Conservation (phyloP, 306 rosid genomes). For the Prunus kanzakura region DNA sequence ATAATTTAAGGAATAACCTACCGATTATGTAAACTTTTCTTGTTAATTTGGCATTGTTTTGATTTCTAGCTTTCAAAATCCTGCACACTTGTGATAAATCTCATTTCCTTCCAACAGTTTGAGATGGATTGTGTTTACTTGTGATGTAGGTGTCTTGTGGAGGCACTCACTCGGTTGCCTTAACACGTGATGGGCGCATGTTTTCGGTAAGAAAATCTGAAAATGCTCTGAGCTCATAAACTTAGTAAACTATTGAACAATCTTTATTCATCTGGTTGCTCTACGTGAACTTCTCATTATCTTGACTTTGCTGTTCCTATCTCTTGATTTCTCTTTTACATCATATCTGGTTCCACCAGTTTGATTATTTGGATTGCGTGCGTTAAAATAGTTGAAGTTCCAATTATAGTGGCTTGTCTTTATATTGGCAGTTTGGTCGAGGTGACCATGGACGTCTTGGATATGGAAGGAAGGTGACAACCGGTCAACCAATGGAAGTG, state of each 20-base stretch:
- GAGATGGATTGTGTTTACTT: constrained; percentile 4
- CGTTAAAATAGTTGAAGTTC: too few relatives aligned
- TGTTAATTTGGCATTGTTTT: background rate
- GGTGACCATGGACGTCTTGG: constrained; percentile 99
- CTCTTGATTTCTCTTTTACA: background rate
- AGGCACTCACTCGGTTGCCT: constrained; percentile 95
- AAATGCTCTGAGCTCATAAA: background rate
- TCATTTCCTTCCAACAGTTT: background rate
- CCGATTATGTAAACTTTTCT: too few relatives aligned
- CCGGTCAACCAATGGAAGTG: constrained; percentile 94
- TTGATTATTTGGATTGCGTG: background rate
- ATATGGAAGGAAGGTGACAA: constrained; percentile 89
- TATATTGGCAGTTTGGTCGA: constrained; percentile 71
- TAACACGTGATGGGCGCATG: constrained; percentile 82
- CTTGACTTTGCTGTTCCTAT: background rate
- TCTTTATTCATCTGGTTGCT: background rate
- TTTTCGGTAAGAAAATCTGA: constrained; percentile 57
- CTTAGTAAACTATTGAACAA: too few relatives aligned
- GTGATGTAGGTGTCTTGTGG: constrained; percentile 80
- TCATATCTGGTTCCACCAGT: background rate
- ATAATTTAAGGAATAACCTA: too few relatives aligned
- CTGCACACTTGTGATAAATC: background rate
- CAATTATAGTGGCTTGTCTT: background rate
- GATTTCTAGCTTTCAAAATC: background rate
- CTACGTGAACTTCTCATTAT: background rate